Conservation (phyloP, 2,329 filamentous ascomycete genomes). For the Arthrobotrys musiformis region DNA sequence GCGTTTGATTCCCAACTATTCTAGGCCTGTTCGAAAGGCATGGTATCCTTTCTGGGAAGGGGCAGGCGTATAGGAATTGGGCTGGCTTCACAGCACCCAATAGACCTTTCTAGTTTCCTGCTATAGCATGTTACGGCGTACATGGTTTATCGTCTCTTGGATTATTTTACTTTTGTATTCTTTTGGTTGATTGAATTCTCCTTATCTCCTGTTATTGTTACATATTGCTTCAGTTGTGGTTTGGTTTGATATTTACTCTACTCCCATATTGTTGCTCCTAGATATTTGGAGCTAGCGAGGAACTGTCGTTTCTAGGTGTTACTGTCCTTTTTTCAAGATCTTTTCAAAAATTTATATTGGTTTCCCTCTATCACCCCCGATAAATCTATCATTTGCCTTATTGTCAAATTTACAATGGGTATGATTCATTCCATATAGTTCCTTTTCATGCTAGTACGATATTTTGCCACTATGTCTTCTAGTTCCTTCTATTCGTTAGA, state of each 20-base stretch:
- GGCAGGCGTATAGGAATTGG: background rate
- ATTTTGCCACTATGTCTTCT: background rate
- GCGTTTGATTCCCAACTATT: background rate
- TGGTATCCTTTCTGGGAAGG: conserved; percentile 1
- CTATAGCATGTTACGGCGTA: background rate
- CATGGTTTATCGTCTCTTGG: background rate
- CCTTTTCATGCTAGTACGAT: too few species aligned
- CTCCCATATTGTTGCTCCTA: too few species aligned
- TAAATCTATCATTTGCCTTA: background rate
- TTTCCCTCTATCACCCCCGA: background rate
- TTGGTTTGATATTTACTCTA: too few species aligned
- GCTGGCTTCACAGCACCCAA: background rate
- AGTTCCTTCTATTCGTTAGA: background rate
- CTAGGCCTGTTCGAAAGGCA: background rate
- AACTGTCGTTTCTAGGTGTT: background rate
- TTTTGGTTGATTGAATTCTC: too few species aligned
- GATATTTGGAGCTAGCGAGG: too few species aligned
- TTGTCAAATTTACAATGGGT: too few species aligned
- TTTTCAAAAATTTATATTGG: too few species aligned
- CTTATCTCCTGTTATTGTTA: too few species aligned
- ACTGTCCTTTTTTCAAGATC: too few species aligned
- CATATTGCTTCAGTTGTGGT: too few species aligned
- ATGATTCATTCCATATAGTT: too few species aligned
- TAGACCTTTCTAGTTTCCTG: background rate
- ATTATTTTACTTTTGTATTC: too few species aligned